Percentiles rank a stretch among this genome's conserved stretches.
These are phyloP conservation scores for Pestalotiopsis sp. DNA, from an alignment of 2,329 filamentous ascomycete species.

Conservation along the genomic window DNA sequence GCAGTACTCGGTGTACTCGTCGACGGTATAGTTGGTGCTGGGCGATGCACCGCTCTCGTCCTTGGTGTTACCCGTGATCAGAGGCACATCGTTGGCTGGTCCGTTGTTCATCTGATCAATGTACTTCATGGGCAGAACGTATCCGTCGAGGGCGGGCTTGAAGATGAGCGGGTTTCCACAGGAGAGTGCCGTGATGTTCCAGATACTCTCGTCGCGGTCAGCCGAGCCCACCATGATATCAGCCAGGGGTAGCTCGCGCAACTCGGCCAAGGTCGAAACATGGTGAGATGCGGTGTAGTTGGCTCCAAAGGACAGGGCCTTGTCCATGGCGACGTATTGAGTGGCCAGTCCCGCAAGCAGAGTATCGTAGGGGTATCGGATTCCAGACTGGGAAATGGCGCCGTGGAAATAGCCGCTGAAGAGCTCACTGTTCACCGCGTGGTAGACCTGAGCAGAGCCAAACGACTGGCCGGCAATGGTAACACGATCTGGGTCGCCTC, in stretches of 20 bases:
- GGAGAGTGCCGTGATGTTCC: slow-evolving; percentile 22
- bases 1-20: slow-evolving; percentile 21
- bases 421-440: slow-evolving; percentile 31
- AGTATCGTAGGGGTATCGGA: slow-evolving; percentile 31
- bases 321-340: slow-evolving; percentile 24
- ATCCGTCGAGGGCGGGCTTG: slow-evolving; percentile 31
- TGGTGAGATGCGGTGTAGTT: slow-evolving; percentile 21
- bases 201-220: slow-evolving; percentile 22
- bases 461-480: slow-evolving; percentile 13
- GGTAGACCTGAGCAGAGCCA: slow-evolving; percentile 22
- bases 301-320: slow-evolving; percentile 21
- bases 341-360: slow-evolving; percentile 29
- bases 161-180: slow-evolving; percentile 27
- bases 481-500: slow-evolving; percentile 11
- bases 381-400: slow-evolving; percentile 36
- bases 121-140: slow-evolving; percentile 29
- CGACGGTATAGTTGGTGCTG: slow-evolving; percentile 15
- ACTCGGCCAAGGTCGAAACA: slow-evolving; percentile 22
- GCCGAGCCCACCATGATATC: slow-evolving; percentile 20
- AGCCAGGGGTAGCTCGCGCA: slow-evolving; percentile 21
- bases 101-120: slow-evolving; percentile 17
- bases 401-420: slow-evolving; percentile 26
- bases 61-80: slow-evolving; percentile 33
- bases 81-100: slow-evolving; percentile 25
- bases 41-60: slow-evolving; percentile 24